Evolutionary conservation across 2,329 filamentous ascomycete genomes (phyloP).

Genomic region (Aspergillus pseudoviridinutans): DNA sequence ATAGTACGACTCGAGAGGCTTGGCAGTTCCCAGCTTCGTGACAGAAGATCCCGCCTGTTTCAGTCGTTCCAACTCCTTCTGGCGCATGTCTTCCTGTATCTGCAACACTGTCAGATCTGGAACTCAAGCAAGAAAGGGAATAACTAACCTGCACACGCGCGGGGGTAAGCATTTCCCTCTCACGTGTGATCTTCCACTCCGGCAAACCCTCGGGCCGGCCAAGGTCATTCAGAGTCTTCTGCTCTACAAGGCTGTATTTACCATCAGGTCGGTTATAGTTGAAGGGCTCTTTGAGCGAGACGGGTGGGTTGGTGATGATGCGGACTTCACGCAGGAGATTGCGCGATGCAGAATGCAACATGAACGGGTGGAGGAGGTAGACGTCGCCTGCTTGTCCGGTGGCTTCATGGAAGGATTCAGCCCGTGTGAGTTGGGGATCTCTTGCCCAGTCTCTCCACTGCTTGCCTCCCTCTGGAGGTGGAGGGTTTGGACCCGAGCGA

Average conservation of each 20-base stretch:
- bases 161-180: conserved; percentile 31
- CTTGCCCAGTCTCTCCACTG: background rate
- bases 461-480: conserved; percentile 8
- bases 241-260: conserved; percentile 50
- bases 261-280: conserved; percentile 45
- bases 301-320: conserved; percentile 55
- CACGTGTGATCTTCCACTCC: conserved; percentile 47
- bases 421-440: conserved; percentile 34
- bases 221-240: conserved; percentile 48
- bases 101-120: background rate
- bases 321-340: conserved; percentile 47
- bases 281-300: conserved; percentile 50
- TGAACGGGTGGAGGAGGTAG: conserved; percentile 52
- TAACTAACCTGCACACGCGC: conserved; percentile 3
- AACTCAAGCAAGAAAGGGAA: background rate
- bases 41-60: background rate
- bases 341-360: conserved; percentile 51
- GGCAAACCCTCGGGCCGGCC: conserved; percentile 41
- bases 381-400: conserved; percentile 53
- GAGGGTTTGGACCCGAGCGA: conserved; percentile 45
- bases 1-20: background rate
- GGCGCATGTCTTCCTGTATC: background rate
- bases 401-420: conserved; percentile 45
- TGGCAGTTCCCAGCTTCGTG: background rate
- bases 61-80: background rate